These are phyloP conservation scores for Phlegmacium glaucopus DNA, from an alignment of 768 basidiomycete species.

Conservation along the genomic window DNA sequence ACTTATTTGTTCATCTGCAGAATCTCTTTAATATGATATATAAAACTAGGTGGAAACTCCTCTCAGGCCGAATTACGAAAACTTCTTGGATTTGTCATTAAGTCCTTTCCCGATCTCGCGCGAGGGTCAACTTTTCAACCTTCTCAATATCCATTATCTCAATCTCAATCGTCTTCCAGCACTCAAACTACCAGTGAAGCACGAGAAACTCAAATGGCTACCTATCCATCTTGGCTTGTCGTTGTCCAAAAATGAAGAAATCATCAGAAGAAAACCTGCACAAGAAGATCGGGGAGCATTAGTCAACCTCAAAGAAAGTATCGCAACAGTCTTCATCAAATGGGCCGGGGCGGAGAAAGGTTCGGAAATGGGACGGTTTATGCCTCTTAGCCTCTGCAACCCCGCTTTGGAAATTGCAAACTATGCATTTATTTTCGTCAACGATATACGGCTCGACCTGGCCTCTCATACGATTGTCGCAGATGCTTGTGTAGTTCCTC, in stretches of 20 bases:
- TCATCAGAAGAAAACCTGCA: neutral
- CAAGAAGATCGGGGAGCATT: constrained; percentile 7
- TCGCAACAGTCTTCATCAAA: constrained; percentile 13
- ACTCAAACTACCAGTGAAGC: constrained; percentile 6
- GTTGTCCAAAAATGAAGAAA: constrained; percentile 18
- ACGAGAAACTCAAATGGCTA: constrained; percentile 19
- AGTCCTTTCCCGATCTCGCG: constrained; percentile 27
- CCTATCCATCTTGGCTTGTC: constrained; percentile 15
- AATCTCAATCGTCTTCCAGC: constrained; percentile 14
- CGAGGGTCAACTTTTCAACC: constrained; percentile 2
- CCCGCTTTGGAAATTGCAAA: constrained; percentile 15
- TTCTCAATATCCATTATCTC: constrained; percentile 30
- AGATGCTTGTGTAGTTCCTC: constrained; percentile 45
- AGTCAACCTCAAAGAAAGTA: constrained; percentile 22
- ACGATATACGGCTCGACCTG: constrained; percentile 43
- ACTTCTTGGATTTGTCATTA: constrained; percentile 11
- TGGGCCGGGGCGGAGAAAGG: constrained; percentile 4
- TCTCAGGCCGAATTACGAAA: constrained; percentile 14
- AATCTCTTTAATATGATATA: constrained; percentile 13
- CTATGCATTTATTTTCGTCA: constrained; percentile 45
- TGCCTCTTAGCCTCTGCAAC: constrained; percentile 17
- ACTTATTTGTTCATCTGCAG: constrained; percentile 11
- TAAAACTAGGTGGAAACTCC: constrained; percentile 23
- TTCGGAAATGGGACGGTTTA: neutral
- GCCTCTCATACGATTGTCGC: constrained; percentile 47